Base-by-base conservation (phyloP, 257 asterid species). In the Ballota nigra region DNA sequence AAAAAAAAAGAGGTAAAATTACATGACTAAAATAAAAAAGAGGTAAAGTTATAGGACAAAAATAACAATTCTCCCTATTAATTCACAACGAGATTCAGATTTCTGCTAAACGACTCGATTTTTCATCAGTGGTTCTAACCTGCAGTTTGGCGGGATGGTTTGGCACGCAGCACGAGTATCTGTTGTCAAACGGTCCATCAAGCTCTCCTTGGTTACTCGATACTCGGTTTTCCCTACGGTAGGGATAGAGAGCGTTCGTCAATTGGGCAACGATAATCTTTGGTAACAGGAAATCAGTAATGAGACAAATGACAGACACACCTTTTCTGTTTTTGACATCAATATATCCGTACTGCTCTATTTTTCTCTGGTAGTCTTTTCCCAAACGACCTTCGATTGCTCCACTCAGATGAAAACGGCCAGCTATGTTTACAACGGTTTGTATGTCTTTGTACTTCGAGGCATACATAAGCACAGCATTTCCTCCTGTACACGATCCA, bases 311-410 rank as follows among this genome's bases (percentile, higher is more conserved):
- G 12, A 31, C 38, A 18, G 51, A 40, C 63, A 2, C 71, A 87
- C 98, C 97, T 76, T 73, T 85, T 84, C 83, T 84, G 84, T 71
- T 85, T 79, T 74, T 88, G 66, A 92, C 96, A 68, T 90, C 95
- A 66, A 92, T 85, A 68, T 66, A 86, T 60, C 96, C 96, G 56
- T 75, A 63, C 63, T 53, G 85, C 81, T 87, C 85, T 16, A 92
- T 81, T 72, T 80, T 82, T 58, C 81, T 85, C 61, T 6, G 82
- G 71, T 77, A 90, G 83, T 87, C 83, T 75, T 84, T 74, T 28
- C 98, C 98, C 89, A 92, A 69, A 6, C 97, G 96, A 53, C 92
- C 96, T 81, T 87, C 96, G 6, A 92, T 92, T 74, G 96, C 98
- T 83, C 86, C 77, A 62, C 43, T 79, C 72, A 94, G 82, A 86